Percentiles rank a stretch among this genome's conserved stretches.
Conservation (phyloP, 345 rosid genomes). For the Brassica juncea region DNA sequence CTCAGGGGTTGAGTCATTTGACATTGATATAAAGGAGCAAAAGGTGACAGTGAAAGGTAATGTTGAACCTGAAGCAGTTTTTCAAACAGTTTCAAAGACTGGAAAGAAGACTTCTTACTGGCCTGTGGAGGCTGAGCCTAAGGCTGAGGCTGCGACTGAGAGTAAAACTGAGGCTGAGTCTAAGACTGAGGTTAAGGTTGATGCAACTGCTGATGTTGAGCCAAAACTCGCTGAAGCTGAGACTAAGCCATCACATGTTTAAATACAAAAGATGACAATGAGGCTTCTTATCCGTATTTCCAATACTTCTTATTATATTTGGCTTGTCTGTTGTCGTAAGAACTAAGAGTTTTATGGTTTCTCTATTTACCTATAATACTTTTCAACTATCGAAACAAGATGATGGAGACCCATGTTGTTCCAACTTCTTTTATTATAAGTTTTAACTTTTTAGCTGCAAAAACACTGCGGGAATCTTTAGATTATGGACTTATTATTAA, state of each 20-base stretch:
- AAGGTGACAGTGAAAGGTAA: constrained; percentile 91
- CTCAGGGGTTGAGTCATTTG: constrained; percentile 79
- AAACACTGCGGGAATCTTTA: neutral
- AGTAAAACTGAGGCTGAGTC: constrained; percentile 19
- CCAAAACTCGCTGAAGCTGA: constrained; percentile 26
- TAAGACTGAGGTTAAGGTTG: constrained; percentile 27
- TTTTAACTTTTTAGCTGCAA: neutral
- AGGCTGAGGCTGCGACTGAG: constrained; percentile 8
- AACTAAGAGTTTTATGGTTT: constrained; percentile 4
- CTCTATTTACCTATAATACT: constrained; percentile 2
- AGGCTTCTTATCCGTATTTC: neutral
- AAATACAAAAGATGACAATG: constrained; percentile 15
- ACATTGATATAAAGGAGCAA: constrained; percentile 78
- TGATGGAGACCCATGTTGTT: constrained; percentile 33
- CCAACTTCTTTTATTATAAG: constrained; percentile 4
- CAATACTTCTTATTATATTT: constrained; percentile 12
- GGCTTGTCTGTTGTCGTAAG: constrained; percentile 15
- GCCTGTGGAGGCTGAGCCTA: constrained; percentile 56
- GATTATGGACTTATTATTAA: too few species aligned
- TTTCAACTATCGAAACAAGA: constrained; percentile 22
- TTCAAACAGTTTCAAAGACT: constrained; percentile 83
- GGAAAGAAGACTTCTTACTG: constrained; percentile 89
- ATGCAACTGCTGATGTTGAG: constrained; percentile 30
- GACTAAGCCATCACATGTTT: constrained; percentile 36
- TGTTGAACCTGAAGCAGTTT: constrained; percentile 78